Conservation (phyloP, 352 stramenopile genomes). For the Pythium insidiosum region DNA sequence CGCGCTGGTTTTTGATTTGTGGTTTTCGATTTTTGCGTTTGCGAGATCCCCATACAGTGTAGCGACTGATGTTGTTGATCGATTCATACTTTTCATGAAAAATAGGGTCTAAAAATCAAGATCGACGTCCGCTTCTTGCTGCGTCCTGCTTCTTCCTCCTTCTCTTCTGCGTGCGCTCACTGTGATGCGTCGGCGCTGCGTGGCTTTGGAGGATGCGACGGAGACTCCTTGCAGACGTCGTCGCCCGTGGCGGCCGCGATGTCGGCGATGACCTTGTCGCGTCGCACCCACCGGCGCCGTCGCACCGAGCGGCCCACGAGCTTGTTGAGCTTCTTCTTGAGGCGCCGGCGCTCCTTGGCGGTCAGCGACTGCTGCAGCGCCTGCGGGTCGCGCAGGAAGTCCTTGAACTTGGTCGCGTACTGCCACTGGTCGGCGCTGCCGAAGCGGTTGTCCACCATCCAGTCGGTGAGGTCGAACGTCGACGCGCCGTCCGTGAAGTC, state of each 20-base stretch:
- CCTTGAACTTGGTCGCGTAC: constrained; percentile 81
- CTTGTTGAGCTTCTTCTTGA: constrained; percentile 81
- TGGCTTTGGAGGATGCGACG: not conserved
- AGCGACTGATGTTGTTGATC: not conserved
- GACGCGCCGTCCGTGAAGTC: constrained; percentile 57
- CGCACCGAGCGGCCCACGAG: constrained; percentile 73
- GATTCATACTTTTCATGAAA: not conserved
- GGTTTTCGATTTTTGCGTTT: too few species aligned
- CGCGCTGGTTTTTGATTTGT: too few species aligned
- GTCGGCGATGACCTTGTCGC: constrained; percentile 56
- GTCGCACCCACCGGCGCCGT: constrained; percentile 70
- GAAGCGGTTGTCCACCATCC: constrained; percentile 70
- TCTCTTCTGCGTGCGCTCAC: not conserved
- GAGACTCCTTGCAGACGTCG: constrained; percentile 3
- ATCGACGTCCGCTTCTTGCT: not conserved
- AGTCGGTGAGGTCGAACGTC: constrained; percentile 59
- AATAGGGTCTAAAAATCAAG: not conserved
- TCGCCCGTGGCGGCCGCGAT: constrained; percentile 15
- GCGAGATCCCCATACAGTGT: too few species aligned
- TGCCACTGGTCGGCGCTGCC: constrained; percentile 76
- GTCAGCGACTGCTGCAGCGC: constrained; percentile 36
- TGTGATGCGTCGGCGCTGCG: not conserved
- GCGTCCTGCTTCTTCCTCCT: not conserved
- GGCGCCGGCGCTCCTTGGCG: constrained; percentile 43
- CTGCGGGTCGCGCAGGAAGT: constrained; percentile 61